Evolutionary conservation across 2,329 filamentous ascomycete genomes (phyloP).

Genomic region (Juglanconis sp.): DNA sequence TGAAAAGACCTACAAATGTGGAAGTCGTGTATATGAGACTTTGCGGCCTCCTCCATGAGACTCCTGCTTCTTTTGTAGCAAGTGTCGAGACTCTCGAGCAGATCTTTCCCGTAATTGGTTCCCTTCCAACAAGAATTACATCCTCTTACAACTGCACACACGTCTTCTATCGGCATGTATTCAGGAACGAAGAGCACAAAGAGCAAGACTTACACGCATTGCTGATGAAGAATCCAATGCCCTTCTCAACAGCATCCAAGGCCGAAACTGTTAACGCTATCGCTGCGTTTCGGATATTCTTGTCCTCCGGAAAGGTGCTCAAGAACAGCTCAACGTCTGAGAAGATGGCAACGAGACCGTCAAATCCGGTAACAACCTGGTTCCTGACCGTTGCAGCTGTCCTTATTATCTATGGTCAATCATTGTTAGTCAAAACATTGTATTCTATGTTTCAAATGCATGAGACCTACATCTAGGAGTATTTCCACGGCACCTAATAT

Average conservation of each 20-base stretch:
- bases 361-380: slow-evolving; percentile 1
- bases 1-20: too few species aligned
- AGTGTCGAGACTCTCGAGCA: too few species aligned
- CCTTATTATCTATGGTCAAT: neutral
- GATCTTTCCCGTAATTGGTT: too few species aligned
- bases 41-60: too few species aligned
- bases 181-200: too few species aligned
- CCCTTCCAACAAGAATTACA: too few species aligned
- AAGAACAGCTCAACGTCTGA: slow-evolving; percentile 15
- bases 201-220: neutral
- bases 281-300: slow-evolving; percentile 1
- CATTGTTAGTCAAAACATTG: too few species aligned
- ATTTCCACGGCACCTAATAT: slow-evolving; percentile 8
- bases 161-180: too few species aligned
- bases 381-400: neutral
- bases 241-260: slow-evolving; percentile 7
- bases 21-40: too few species aligned
- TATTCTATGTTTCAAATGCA: too few species aligned
- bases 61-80: too few species aligned
- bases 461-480: slow-evolving; percentile 7
- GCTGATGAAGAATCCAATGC: slow-evolving; percentile 4
- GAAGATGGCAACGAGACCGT: slow-evolving; percentile 8
- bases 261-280: slow-evolving; percentile 1
- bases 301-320: slow-evolving; percentile 1
- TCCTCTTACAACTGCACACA: too few species aligned